phyloP scores from a whole-genome alignment of 1,139 yeast species.

The Pichia sp. region DNA sequence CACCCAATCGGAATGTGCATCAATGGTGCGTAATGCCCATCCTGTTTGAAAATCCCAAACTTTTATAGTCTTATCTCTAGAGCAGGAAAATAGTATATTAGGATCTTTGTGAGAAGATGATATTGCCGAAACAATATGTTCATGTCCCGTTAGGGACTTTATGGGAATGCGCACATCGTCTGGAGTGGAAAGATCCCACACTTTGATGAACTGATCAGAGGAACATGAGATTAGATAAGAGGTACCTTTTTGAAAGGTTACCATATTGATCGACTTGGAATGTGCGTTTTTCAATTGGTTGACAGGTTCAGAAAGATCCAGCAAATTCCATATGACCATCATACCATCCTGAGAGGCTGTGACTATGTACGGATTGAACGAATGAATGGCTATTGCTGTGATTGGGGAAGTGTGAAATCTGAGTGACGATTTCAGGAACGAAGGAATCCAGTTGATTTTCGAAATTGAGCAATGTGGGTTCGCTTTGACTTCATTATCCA shows the following conservation, averaged over 20 bases:
- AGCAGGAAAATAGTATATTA: slow-evolving; percentile 57
- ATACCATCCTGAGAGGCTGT: slow-evolving; percentile 75
- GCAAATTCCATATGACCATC: slow-evolving; percentile 66
- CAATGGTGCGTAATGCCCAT: slow-evolving; percentile 58
- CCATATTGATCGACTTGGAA: slow-evolving; percentile 60
- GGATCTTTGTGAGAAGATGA: slow-evolving; percentile 46
- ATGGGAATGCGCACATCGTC: slow-evolving; percentile 36
- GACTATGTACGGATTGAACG: slow-evolving; percentile 59
- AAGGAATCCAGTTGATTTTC: slow-evolving; percentile 68
- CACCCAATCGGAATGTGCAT: slow-evolving; percentile 90
- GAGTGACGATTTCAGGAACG: slow-evolving; percentile 45
- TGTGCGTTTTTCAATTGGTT: slow-evolving; percentile 65
- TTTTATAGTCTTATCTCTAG: slow-evolving; percentile 70
- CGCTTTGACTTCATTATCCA: slow-evolving; percentile 1
- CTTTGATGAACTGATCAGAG: slow-evolving; percentile 50
- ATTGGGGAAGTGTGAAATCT: slow-evolving; percentile 58
- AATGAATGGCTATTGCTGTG: slow-evolving; percentile 68
- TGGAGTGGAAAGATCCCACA: slow-evolving; percentile 25
- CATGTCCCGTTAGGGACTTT: slow-evolving; percentile 80
- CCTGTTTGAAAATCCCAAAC: slow-evolving; percentile 78
- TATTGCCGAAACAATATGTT: slow-evolving; percentile 74
- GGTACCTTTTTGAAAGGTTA: slow-evolving; percentile 44
- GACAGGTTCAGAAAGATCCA: slow-evolving; percentile 65
- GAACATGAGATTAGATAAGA: slow-evolving; percentile 44
- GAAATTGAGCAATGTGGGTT: background rate